Conservation (phyloP, 805 yeast genomes). For the Yarrowia sp. region DNA sequence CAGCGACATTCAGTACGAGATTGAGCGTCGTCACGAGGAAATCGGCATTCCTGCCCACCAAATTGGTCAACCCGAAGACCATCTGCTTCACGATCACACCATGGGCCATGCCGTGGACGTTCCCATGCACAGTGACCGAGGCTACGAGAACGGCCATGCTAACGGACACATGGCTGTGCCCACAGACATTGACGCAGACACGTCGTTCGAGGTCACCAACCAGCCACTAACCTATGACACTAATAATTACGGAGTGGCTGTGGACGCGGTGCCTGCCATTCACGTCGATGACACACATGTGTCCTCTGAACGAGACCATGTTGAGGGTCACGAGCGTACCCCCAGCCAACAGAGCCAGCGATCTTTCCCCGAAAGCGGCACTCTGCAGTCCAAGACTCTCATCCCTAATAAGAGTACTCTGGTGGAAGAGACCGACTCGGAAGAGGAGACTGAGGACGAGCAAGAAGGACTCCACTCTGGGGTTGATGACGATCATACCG, state of each 20-base stretch:
- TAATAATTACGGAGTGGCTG: constrained; percentile 7
- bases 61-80: not conserved
- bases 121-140: not conserved
- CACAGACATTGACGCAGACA: constrained; percentile 4
- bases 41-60: constrained; percentile 15
- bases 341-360: constrained; percentile 28
- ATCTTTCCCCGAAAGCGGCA: constrained; percentile 18
- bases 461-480: no score
- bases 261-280: constrained; percentile 11
- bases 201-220: constrained; percentile 20
- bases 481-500: constrained; percentile 18
- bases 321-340: constrained; percentile 12
- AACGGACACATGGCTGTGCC: constrained; percentile 13
- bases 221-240: constrained; percentile 13
- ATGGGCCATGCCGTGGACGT: constrained; percentile 33
- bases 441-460: constrained; percentile 56
- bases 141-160: not conserved
- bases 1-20: constrained; percentile 85
- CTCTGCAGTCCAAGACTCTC: constrained; percentile 66
- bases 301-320: not conserved
- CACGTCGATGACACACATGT: constrained; percentile 14
- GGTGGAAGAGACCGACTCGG: constrained; percentile 90
- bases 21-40: constrained; percentile 66
- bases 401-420: constrained; percentile 85
- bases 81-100: not conserved